Base-by-base conservation (phyloP, 2,329 filamentous ascomycete species). In the Aspergillus ochraceoroseus region DNA sequence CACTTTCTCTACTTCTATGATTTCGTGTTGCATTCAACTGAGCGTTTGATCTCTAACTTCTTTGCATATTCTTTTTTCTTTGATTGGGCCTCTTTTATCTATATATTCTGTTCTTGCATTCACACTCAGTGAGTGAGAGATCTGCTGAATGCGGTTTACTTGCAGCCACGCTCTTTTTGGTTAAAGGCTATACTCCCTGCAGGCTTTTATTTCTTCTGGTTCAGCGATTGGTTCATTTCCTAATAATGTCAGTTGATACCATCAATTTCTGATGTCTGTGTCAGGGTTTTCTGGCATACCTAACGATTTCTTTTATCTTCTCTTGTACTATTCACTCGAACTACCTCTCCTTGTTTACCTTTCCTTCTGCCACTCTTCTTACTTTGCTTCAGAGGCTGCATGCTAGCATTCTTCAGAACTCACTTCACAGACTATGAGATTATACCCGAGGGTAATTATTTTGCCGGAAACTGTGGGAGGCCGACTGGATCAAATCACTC, bases 231-330 rank as follows among this genome's bases (percentile, higher is more conserved):
- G 44, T 43, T 44, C 43, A 36, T 46, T 50, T 54, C 26, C 37
- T 55, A 44, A 47, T 54, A 47, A 49, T 55, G 54, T 59, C 56
- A 57, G 55, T 56, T 62, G 61, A 64, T 61, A 64, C 60, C 59
- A 61, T 51, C 56, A 55, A 15, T 47, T 54, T 50, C 48, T 48
- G 47, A 51, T 44, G 31, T 36, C 38, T 29, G n/a, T 45, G 33
- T 38, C 38, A 33, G 28, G 22, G 32, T 35, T 22, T 20, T 34
- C 27, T 19, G 40, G 20, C 33, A 29, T 30, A 28, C 29, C 26
- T 48, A 31, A 44, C 35, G 38, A 43, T 27, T 35, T 40, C 38
- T 35, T 27, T 27, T 23, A 28, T 39, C 39, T 20, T 19, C 7
- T 35, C 12, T 12, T 43, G 17, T 31, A 20, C 29, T 35, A 15